These are phyloP conservation scores for Pseudogymnoascus sp. DNA, from an alignment of 2,329 filamentous ascomycete species.

Conservation along the genomic window DNA sequence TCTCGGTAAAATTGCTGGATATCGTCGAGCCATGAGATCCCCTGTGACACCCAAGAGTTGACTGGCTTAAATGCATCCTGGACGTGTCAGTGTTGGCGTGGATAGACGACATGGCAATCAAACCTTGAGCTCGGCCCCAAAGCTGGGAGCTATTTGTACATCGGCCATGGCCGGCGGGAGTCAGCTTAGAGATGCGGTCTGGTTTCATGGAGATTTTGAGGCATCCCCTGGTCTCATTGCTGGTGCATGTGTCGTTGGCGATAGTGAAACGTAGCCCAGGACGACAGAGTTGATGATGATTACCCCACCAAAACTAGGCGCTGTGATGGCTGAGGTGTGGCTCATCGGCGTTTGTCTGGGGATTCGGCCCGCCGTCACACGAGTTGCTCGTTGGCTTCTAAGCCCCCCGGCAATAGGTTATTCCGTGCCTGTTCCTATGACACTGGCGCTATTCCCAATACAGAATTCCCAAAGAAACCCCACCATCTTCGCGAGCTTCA, in stretches of 20 bases:
- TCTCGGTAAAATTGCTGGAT: slow-evolving; percentile 97
- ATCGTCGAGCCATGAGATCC: slow-evolving; percentile 92
- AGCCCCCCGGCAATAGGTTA: background rate
- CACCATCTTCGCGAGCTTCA: slow-evolving; percentile 1
- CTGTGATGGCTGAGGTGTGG: slow-evolving; percentile 6
- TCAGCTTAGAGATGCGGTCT: slow-evolving; percentile 6
- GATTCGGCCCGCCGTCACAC: slow-evolving; percentile 3
- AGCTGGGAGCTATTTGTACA: slow-evolving; percentile 73
- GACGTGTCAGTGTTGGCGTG: slow-evolving; percentile 17
- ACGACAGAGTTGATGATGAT: background rate
- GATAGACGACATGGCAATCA: slow-evolving; percentile 21
- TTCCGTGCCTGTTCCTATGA: slow-evolving; percentile 5
- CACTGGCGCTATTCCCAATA: background rate
- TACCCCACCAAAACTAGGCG: slow-evolving; percentile 7
- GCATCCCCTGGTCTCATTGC: slow-evolving; percentile 4
- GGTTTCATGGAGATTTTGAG: slow-evolving; percentile 6
- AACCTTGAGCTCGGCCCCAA: slow-evolving; percentile 91
- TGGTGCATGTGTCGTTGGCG: background rate
- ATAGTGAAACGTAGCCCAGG: background rate
- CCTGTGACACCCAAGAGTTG: slow-evolving; percentile 81
- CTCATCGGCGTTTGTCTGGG: background rate
- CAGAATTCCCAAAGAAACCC: background rate
- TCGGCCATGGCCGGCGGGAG: slow-evolving; percentile 55
- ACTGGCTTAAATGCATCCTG: slow-evolving; percentile 96
- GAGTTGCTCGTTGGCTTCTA: background rate